Base-by-base conservation (phyloP, 148 eudicot genomes). In the Rheum nobile region DNA sequence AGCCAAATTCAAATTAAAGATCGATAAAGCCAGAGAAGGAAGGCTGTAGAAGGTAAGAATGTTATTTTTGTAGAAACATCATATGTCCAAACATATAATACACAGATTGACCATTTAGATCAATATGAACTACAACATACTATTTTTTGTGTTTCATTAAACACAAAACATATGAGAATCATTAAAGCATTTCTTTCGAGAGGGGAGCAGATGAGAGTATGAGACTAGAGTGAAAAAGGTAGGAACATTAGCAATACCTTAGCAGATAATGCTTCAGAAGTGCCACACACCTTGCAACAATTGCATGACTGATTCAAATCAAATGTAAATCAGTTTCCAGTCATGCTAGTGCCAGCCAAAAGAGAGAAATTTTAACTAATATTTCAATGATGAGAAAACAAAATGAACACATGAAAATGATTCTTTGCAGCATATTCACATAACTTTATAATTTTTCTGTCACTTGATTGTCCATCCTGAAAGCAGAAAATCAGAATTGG, bases 221-320 rank as follows among this genome's bases (percentile, higher is more conserved):
- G 17, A 21, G 26, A 12, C 16, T 43, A 43, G 37, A 14, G 41
- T 31, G 39, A 31, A 65, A n/a, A 24, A n/a, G 50, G 12, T 21
- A 41, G 9, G 31, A 71, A 41, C 21, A 21, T n/a, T 70, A 50
- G 29, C 22, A 65, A 74, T 78, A 94, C 98, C 97, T 82, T 73
- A 90, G 78, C 61, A 94, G 89, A 83, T 89, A 86, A 42, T 97
- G 93, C 75, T 91, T 94, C 78, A 94, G 76, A 71, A 94, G 93
- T 65, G 89, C 87, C 80, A 94, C 93, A 77, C 97, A 91, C 82
- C 93, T 88, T 72, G 86, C 92, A 54, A 94, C 98, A 75, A 94
- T 97, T 34, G 98, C 98, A 72, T 97, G 98, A 82, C 98, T 94
- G 92, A 77, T 81, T 71, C 80, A 80, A 73, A 74, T 5, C 79